These are phyloP conservation scores for Entomophthora muscae DNA, from an alignment of 371 early-diverging fungal species.

Conservation along the genomic window DNA sequence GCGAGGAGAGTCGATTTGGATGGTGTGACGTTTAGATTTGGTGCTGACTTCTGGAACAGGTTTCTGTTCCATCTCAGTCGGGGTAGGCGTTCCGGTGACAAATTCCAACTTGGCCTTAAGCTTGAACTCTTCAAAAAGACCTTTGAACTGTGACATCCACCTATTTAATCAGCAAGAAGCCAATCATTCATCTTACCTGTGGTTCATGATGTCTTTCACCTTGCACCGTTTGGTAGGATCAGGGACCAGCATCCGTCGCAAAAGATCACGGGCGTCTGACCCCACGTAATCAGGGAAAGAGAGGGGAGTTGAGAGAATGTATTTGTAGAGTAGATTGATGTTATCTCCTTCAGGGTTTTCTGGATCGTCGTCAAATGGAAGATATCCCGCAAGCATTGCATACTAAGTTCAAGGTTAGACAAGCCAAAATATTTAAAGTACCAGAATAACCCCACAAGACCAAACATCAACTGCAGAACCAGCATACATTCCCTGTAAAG, in stretches of 20 bases:
- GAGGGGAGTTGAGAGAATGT: constrained; percentile 77
- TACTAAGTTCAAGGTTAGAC: constrained; percentile 47
- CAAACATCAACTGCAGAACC: constrained; percentile 93
- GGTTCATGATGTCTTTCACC: constrained; percentile 60
- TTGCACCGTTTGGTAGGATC: constrained; percentile 74
- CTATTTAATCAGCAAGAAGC: constrained; percentile 8
- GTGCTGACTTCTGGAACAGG: neutral
- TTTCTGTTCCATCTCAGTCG: constrained; percentile 10
- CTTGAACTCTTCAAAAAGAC: constrained; percentile 10
- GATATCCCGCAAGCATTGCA: constrained; percentile 93
- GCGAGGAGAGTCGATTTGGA: constrained; percentile 12
- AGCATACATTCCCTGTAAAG: constrained; percentile 55
- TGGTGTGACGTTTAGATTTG: constrained; percentile 16
- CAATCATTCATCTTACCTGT: constrained; percentile 23
- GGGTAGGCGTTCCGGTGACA: constrained; percentile 11
- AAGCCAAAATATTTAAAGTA: constrained; percentile 5
- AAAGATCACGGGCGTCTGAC: constrained; percentile 54
- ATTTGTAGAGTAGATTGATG: constrained; percentile 88
- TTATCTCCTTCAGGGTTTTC: constrained; percentile 91
- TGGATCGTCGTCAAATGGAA: constrained; percentile 98
- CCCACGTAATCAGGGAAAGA: constrained; percentile 83
- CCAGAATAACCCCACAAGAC: constrained; percentile 85
- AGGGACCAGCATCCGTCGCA: constrained; percentile 81
- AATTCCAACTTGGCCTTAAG: constrained; percentile 15
- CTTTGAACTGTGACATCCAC: constrained; percentile 14